A percentile compares a stretch with the other conserved stretches of the same genome.
Evolutionary conservation across 768 basidiomycete species (phyloP).

Genomic region (Serendipita indica): DNA sequence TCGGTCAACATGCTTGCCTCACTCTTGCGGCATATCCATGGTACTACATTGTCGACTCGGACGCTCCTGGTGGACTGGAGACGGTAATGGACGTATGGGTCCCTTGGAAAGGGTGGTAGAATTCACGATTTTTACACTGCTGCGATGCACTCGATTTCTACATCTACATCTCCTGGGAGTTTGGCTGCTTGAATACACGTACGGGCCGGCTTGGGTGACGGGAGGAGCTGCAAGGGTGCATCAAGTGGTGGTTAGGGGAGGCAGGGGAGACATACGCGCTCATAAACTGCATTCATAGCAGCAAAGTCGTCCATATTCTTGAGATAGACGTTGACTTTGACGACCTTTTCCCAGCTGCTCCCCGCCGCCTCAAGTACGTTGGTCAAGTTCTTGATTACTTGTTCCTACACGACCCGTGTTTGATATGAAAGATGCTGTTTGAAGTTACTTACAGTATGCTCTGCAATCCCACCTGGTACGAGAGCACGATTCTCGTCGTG

Average conservation of each 20-base stretch:
- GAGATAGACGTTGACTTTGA: slow-evolving; percentile 44
- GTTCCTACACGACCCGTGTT: slow-evolving; percentile 25
- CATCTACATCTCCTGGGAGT: slow-evolving; percentile 51
- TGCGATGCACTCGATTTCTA: slow-evolving; percentile 64
- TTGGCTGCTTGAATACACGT: slow-evolving; percentile 62
- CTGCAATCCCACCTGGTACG: slow-evolving; percentile 42
- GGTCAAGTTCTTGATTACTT: slow-evolving; percentile 41
- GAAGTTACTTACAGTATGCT: slow-evolving; percentile 35
- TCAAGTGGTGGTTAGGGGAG: background rate
- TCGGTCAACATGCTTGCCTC: slow-evolving; percentile 78
- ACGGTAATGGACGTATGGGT: slow-evolving; percentile 70
- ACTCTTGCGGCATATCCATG: slow-evolving; percentile 66
- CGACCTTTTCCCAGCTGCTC: slow-evolving; percentile 43
- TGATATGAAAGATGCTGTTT: slow-evolving; percentile 9
- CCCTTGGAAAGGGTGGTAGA: slow-evolving; percentile 79
- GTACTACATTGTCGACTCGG: slow-evolving; percentile 70
- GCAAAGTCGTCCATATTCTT: slow-evolving; percentile 44
- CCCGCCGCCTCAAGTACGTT: slow-evolving; percentile 40
- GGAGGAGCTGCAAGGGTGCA: slow-evolving; percentile 26
- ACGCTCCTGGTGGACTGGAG: slow-evolving; percentile 31
- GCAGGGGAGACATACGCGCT: slow-evolving; percentile 16
- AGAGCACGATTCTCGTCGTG: slow-evolving; percentile 33
- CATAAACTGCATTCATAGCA: slow-evolving; percentile 44
- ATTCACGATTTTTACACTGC: slow-evolving; percentile 15
- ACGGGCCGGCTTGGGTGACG: slow-evolving; percentile 50